Evolutionary conservation across 2,329 filamentous ascomycete species (phyloP).

Genomic region (Colletotrichum tofieldiae): DNA sequence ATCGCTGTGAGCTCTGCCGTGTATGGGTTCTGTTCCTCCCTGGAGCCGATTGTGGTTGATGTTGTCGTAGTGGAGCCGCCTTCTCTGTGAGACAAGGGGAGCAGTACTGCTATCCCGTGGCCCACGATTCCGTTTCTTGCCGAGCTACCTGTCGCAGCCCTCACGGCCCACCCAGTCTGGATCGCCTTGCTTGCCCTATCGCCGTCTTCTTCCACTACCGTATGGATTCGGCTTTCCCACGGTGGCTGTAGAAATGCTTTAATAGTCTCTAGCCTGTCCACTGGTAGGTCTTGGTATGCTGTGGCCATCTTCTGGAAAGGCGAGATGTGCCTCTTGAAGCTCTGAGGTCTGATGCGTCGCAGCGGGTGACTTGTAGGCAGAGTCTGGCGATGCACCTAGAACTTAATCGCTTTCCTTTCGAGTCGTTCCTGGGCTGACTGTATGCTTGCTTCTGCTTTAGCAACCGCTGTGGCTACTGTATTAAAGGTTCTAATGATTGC

Average conservation of each 20-base stretch:
- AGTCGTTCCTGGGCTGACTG: slow-evolving; percentile 1
- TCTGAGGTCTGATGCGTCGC: neutral
- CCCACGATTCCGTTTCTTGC: neutral
- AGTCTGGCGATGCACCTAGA: neutral
- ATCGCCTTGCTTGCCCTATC: neutral
- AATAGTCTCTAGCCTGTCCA: slow-evolving; percentile 4
- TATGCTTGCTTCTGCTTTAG: slow-evolving; percentile 32
- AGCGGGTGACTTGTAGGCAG: neutral
- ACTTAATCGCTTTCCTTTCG: neutral
- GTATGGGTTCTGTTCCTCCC: too few species aligned
- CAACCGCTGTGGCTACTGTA: neutral
- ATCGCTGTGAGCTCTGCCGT: too few species aligned
- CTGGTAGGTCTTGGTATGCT: neutral
- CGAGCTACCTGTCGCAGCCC: neutral
- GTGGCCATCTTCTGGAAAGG: neutral
- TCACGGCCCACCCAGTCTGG: neutral
- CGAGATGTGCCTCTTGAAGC: neutral
- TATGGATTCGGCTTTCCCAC: neutral
- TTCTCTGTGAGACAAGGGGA: too few species aligned
- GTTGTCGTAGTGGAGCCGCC: too few species aligned
- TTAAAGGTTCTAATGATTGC: slow-evolving; percentile 19
- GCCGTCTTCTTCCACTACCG: neutral
- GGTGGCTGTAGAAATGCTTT: neutral
- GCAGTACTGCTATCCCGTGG: too few species aligned
- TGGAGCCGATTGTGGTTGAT: too few species aligned